A percentile compares a stretch with the other conserved stretches of the same genome.
phyloP scores from a whole-genome alignment of 2,329 filamentous ascomycete genomes.

The Parastagonospora avenae region DNA sequence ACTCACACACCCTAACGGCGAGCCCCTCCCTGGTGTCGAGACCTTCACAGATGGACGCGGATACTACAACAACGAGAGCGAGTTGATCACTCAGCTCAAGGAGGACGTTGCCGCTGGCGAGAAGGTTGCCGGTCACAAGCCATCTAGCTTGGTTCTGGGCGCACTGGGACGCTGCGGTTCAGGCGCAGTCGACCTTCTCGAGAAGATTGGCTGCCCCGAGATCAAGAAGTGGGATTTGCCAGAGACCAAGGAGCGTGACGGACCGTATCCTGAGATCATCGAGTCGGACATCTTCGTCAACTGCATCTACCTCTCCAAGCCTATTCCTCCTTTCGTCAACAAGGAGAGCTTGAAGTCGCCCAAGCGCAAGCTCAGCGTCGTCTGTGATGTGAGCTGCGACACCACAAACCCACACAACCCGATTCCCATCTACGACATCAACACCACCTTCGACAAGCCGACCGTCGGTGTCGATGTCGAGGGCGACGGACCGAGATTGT shows the following conservation, averaged over 20 bases:
- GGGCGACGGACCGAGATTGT: conserved; percentile 64
- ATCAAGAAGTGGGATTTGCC: conserved; percentile 78
- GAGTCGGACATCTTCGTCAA: conserved; percentile 60
- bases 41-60: conserved; percentile 55
- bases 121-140: conserved; percentile 69
- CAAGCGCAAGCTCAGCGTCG: conserved; percentile 74
- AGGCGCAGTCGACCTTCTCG: conserved; percentile 81
- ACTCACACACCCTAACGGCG: conserved; percentile 68
- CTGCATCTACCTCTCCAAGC: conserved; percentile 76
- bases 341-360: conserved; percentile 68
- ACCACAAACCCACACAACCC: conserved; percentile 74
- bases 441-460: conserved; percentile 87
- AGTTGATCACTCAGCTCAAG: conserved; percentile 76
- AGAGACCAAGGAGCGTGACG: conserved; percentile 69
- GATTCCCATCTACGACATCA: conserved; percentile 80
- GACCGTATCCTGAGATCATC: conserved; percentile 79
- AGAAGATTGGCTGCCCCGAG: conserved; percentile 72
- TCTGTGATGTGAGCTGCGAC: conserved; percentile 62
- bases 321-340: conserved; percentile 83
- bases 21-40: conserved; percentile 69
- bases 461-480: conserved; percentile 74
- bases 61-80: conserved; percentile 74
- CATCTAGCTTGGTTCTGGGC: conserved; percentile 82
- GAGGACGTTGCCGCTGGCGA: conserved; percentile 69
- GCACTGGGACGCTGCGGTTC: conserved; percentile 78